A percentile compares a stretch with the other conserved stretches of the same genome.
Evolutionary conservation across 2,329 filamentous ascomycete species (phyloP).

Genomic region (Neurospora sp.): DNA sequence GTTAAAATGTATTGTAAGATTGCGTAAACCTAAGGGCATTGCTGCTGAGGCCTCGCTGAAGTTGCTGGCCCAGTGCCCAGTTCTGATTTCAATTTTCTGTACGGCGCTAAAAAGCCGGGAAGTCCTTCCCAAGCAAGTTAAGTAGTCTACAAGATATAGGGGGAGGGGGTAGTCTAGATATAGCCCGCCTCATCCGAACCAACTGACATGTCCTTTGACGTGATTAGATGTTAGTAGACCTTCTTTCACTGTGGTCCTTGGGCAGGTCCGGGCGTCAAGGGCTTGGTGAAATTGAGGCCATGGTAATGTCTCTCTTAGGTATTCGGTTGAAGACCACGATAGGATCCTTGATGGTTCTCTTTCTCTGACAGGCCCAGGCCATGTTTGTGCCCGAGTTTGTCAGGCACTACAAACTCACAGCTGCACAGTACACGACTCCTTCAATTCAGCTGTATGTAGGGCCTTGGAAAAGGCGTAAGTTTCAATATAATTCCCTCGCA

Average conservation of each 20-base stretch:
- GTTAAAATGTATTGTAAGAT: too few species aligned
- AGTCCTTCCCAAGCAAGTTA: too few species aligned
- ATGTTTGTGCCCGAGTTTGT: not conserved
- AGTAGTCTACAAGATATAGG: too few species aligned
- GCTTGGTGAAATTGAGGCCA: not conserved
- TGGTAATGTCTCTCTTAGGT: not conserved
- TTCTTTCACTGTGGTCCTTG: not conserved
- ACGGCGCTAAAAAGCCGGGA: too few species aligned
- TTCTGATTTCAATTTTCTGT: too few species aligned
- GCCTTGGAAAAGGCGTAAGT: not conserved
- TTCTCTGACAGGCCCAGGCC: not conserved
- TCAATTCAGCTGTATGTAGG: not conserved
- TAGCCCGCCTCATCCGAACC: not conserved
- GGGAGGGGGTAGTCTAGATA: too few species aligned
- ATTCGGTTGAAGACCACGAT: not conserved
- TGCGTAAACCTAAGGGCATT: too few species aligned
- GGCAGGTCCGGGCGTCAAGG: not conserved
- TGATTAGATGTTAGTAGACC: not conserved
- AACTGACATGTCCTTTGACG: not conserved
- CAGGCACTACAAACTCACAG: not conserved
- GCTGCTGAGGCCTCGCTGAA: too few species aligned
- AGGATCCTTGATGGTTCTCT: not conserved
- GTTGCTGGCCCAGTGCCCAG: too few species aligned
- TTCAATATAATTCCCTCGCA: not conserved
- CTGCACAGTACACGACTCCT: not conserved